phyloP scores from a whole-genome alignment of 306 rosid species.

The Cicer judaicum region DNA sequence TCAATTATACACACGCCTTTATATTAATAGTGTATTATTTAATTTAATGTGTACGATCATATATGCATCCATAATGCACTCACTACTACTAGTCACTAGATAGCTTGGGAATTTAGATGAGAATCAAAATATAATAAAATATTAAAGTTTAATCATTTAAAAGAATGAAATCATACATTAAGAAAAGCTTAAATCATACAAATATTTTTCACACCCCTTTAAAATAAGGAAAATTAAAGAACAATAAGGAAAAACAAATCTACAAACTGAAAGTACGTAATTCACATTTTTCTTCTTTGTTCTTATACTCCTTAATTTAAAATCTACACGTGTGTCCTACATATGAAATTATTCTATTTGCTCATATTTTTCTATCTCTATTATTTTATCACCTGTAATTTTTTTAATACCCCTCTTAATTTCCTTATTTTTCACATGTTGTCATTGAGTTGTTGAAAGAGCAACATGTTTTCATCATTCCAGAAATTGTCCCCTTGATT shows the following conservation, averaged over 20 bases:
- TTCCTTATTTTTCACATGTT: constrained; percentile 39
- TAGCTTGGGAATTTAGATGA: constrained; percentile 26
- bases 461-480: constrained; percentile 74
- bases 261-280: constrained; percentile 49
- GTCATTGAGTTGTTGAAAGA: constrained; percentile 62
- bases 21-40: background rate
- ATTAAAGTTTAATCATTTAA: constrained; percentile 44
- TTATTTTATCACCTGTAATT: constrained; percentile 30
- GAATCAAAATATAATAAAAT: constrained; percentile 24
- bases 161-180: constrained; percentile 59
- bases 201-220: constrained; percentile 55
- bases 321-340: constrained; percentile 53
- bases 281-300: constrained; percentile 53
- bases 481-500: constrained; percentile 70
- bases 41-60: constrained; percentile 40
- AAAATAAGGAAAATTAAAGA: constrained; percentile 40
- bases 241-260: constrained; percentile 35
- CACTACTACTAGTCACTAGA: constrained; percentile 20
- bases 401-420: constrained; percentile 32
- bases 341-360: constrained; percentile 41
- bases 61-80: constrained; percentile 54
- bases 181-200: constrained; percentile 56
- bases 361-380: constrained; percentile 19
- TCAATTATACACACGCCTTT: constrained; percentile 64
- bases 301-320: constrained; percentile 44